phyloP scores from a whole-genome alignment of 352 stramenopile genomes.

The Blastocystis sp. region DNA sequence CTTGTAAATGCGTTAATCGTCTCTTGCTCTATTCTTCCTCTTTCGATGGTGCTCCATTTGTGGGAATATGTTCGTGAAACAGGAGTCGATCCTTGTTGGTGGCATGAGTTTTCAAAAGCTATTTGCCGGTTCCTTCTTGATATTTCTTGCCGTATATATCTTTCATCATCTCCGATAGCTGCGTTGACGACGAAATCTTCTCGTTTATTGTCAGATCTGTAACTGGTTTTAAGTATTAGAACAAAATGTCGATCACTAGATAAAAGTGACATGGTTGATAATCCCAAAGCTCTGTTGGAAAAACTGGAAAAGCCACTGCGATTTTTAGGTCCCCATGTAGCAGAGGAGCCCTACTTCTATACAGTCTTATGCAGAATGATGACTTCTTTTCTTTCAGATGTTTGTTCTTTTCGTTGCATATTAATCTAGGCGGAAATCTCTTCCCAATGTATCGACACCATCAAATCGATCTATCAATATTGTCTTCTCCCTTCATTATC shows the following conservation, averaged over 20 bases:
- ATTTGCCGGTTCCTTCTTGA: not conserved
- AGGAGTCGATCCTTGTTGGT: not conserved
- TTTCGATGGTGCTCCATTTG: not conserved
- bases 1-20: not conserved
- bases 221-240: not conserved
- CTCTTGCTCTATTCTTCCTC: not conserved
- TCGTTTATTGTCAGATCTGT: not conserved
- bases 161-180: not conserved
- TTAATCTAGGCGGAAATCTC: not conserved
- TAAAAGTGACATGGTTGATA: not conserved
- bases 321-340: not conserved
- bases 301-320: not conserved
- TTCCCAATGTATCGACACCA: not conserved
- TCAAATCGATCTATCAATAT: not conserved
- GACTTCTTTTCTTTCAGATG: not conserved
- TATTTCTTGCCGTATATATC: not conserved
- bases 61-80: not conserved
- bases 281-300: not conserved
- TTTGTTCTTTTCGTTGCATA: not conserved
- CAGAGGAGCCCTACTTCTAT: constrained; percentile 20
- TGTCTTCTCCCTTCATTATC: not conserved
- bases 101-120: not conserved
- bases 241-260: not conserved
- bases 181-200: not conserved
- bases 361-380: constrained; percentile 6